Evolutionary conservation across 306 rosid genomes (phyloP).

Genomic region (Quillaja saponaria): DNA sequence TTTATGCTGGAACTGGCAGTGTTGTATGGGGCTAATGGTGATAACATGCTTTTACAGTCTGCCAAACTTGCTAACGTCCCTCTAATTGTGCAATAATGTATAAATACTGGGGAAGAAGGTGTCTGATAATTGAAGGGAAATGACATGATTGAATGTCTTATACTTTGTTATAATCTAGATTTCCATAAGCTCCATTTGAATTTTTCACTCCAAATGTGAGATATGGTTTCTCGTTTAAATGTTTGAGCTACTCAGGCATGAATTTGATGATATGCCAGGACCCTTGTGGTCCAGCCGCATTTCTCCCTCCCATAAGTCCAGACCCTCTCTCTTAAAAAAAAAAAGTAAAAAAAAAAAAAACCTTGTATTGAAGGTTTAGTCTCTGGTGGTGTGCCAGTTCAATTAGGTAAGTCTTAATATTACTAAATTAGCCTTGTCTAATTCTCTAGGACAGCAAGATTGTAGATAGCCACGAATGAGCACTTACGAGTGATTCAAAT

Average conservation of each 20-base stretch:
- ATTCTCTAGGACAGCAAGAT: too few relatives aligned
- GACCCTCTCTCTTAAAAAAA: too few relatives aligned
- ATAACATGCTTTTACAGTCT: conserved; percentile 53
- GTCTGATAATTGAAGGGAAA: conserved; percentile 29
- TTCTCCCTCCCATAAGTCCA: too few relatives aligned
- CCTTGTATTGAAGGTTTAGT: too few relatives aligned
- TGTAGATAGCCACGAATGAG: too few relatives aligned
- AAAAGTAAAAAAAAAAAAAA: too few relatives aligned
- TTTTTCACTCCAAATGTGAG: conserved; percentile 23
- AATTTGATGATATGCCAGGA: too few relatives aligned
- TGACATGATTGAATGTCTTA: conserved; percentile 35
- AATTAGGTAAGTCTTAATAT: too few relatives aligned
- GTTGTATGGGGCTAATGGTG: conserved; percentile 57
- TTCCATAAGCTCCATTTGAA: conserved; percentile 30
- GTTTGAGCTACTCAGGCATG: background rate
- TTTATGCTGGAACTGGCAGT: conserved; percentile 55
- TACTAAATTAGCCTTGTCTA: too few relatives aligned
- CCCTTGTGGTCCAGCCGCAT: too few relatives aligned
- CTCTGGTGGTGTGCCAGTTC: too few relatives aligned
- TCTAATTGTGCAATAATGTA: conserved; percentile 47
- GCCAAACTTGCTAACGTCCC: conserved; percentile 47
- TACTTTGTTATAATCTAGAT: conserved; percentile 22
- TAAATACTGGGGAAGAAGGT: conserved; percentile 45
- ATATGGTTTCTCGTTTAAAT: conserved; percentile 28
- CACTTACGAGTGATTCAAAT: too few relatives aligned